Conservation (phyloP, 441 rosid species). For the Manihot esculenta region DNA sequence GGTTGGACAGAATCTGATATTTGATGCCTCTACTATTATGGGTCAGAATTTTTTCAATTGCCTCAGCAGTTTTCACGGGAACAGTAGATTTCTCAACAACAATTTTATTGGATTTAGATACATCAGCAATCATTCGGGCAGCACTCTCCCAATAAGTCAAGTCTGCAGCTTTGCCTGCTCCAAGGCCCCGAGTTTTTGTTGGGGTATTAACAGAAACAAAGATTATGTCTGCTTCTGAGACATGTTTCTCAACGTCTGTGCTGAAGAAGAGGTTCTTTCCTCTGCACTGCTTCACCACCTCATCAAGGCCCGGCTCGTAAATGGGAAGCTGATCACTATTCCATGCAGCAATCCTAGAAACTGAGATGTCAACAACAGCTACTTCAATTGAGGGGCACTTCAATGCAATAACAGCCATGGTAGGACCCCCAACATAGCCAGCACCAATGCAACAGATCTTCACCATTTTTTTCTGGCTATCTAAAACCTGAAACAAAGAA, state of each 20-base stretch:
- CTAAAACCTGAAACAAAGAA: not conserved
- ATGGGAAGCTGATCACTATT: not conserved
- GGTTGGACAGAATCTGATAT: too few relatives aligned
- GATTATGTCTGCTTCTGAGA: too few relatives aligned
- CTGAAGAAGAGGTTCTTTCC: not conserved
- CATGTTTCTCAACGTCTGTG: not conserved
- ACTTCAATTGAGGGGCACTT: too few relatives aligned
- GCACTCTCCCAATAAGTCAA: conserved; percentile 42
- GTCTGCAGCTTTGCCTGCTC: conserved; percentile 79
- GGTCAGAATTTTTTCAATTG: conserved; percentile 35
- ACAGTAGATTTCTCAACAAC: conserved; percentile 52
- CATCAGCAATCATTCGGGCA: conserved; percentile 40
- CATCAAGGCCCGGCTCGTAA: not conserved
- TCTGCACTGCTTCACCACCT: not conserved
- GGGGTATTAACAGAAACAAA: conserved; percentile 44
- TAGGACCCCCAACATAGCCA: conserved; percentile 30
- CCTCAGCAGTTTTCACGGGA: conserved; percentile 48
- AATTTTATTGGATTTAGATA: conserved; percentile 38
- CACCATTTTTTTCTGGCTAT: conserved; percentile 33
- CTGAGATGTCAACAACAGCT: not conserved
- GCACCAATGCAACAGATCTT: conserved; percentile 53
- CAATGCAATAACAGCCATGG: too few relatives aligned
- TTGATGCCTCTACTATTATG: too few relatives aligned
- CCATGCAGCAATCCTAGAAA: not conserved
- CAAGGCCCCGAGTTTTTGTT: conserved; percentile 75